phyloP scores from a whole-genome alignment of 495 filamentous ascomycete species.

The Usnea hakonensis region DNA sequence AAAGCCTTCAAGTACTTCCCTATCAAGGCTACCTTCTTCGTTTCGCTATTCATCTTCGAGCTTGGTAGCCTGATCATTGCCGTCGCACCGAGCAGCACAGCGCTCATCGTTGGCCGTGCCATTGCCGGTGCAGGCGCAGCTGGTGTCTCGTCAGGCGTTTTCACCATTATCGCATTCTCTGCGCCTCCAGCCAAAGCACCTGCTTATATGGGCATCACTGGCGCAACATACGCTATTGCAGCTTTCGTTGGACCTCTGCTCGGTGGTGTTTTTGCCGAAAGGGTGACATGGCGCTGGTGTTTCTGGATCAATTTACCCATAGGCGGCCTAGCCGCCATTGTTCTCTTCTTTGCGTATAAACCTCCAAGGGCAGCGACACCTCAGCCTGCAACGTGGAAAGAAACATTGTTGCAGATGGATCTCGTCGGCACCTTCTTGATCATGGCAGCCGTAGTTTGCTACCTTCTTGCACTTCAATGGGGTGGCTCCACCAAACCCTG shows the following conservation, averaged over 20 bases:
- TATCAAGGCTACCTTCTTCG: constrained; percentile 43
- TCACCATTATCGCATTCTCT: not conserved
- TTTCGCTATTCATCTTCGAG: constrained; percentile 61
- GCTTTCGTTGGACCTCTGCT: constrained; percentile 44
- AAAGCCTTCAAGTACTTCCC: constrained; percentile 46
- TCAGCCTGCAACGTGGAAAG: constrained; percentile 21
- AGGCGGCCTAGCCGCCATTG: constrained; percentile 40
- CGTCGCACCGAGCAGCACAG: constrained; percentile 21
- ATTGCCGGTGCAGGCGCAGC: constrained; percentile 27
- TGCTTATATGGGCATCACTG: not conserved
- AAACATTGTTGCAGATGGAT: constrained; percentile 43
- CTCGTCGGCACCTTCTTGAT: constrained; percentile 45
- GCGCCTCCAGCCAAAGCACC: not conserved
- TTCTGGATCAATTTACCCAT: constrained; percentile 64
- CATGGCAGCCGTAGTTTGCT: constrained; percentile 45
- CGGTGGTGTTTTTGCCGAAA: constrained; percentile 49
- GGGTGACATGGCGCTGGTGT: constrained; percentile 48
- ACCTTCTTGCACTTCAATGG: constrained; percentile 59
- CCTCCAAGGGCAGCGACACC: constrained; percentile 28
- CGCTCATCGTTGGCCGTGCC: constrained; percentile 31
- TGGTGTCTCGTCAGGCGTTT: constrained; percentile 14
- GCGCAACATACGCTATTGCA: not conserved
- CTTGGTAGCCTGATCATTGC: constrained; percentile 41
- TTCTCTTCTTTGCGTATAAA: constrained; percentile 41
- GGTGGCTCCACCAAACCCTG: constrained; percentile 51